These are phyloP conservation scores for Sclerospora graminicola DNA, from an alignment of 352 stramenopile genomes.

Conservation along the genomic window DNA sequence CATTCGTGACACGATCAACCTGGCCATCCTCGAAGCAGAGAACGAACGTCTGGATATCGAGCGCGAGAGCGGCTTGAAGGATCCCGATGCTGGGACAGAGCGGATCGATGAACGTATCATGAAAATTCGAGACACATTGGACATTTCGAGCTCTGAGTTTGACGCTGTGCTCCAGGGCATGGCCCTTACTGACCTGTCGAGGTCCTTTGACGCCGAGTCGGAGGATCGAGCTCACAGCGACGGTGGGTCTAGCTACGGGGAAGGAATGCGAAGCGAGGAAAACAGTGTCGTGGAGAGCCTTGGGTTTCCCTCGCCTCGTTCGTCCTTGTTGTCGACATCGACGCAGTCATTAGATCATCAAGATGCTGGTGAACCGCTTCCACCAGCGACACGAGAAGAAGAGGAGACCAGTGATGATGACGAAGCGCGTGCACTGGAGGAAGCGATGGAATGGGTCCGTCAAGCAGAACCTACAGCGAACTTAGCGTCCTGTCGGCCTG, in stretches of 20 bases:
- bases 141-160: slow-evolving; percentile 36
- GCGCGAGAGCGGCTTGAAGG: slow-evolving; percentile 13
- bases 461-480: slow-evolving; percentile 18
- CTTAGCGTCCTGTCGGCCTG: slow-evolving; percentile 1
- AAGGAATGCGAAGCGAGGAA: slow-evolving; percentile 12
- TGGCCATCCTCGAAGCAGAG: slow-evolving; percentile 50
- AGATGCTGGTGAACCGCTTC: slow-evolving; percentile 23
- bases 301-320: slow-evolving; percentile 19
- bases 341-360: slow-evolving; percentile 20
- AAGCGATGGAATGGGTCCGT: slow-evolving; percentile 25
- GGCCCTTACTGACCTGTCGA: slow-evolving; percentile 6
- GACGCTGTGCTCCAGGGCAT: slow-evolving; percentile 33
- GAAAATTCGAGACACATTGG: slow-evolving; percentile 38
- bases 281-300: slow-evolving; percentile 5
- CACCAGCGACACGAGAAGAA: slow-evolving; percentile 5
- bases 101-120: slow-evolving; percentile 33
- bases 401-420: slow-evolving; percentile 12
- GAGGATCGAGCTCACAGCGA: slow-evolving; percentile 13
- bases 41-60: slow-evolving; percentile 21
- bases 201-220: slow-evolving; percentile 10
- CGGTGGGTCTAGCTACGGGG: slow-evolving; percentile 17
- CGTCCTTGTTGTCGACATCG: slow-evolving; percentile 19
- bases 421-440: slow-evolving; percentile 18
- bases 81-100: slow-evolving; percentile 17
- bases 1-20: slow-evolving; percentile 57